Percentiles rank a stretch among this genome's conserved stretches.
Evolutionary conservation across 805 yeast genomes (phyloP).

Genomic region (Saccharomycopsis sp.): DNA sequence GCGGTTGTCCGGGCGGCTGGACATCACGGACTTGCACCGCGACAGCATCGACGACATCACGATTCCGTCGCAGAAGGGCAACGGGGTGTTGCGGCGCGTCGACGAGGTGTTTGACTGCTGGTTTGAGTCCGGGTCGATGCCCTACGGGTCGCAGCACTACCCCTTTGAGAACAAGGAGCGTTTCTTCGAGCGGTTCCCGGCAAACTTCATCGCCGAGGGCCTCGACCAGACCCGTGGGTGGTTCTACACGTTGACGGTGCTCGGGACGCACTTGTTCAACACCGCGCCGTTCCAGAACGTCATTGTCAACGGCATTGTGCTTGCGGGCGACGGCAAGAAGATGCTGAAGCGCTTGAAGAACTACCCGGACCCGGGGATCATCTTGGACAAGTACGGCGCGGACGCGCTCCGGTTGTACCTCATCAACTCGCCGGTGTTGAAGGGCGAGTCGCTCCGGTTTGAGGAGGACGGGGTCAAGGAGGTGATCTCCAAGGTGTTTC

Average conservation of each 20-base stretch:
- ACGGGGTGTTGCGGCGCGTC: conserved; percentile 79
- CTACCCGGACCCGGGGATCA: conserved; percentile 88
- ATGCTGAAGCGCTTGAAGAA: conserved; percentile 98
- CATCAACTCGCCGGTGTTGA: conserved; percentile 94
- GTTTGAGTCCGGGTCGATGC: conserved; percentile 99
- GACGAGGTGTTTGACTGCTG: conserved; percentile 99
- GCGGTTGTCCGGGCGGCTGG: conserved; percentile 72
- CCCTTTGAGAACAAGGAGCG: conserved; percentile 82
- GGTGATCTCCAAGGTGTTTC: conserved; percentile 87
- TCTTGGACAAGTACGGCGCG: conserved; percentile 88
- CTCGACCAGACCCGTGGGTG: conserved; percentile 99
- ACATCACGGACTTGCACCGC: conserved; percentile 89
- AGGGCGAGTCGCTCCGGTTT: conserved; percentile 94
- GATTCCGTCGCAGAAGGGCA: conserved; percentile 86
- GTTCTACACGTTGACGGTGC: conserved; percentile 94
- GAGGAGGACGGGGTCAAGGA: conserved; percentile 99
- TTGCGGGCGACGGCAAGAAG: conserved; percentile 97
- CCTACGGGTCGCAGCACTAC: conserved; percentile 93
- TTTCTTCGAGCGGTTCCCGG: conserved; percentile 80
- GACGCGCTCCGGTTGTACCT: conserved; percentile 94
- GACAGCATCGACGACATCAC: conserved; percentile 86
- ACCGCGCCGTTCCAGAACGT: conserved; percentile 93
- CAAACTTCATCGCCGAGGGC: conserved; percentile 97
- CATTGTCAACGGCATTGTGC: conserved; percentile 91
- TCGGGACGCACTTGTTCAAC: conserved; percentile 91